These are phyloP conservation scores for Pseudohalonectria lignicola DNA, from an alignment of 2,329 filamentous ascomycete genomes.

Conservation along the genomic window DNA sequence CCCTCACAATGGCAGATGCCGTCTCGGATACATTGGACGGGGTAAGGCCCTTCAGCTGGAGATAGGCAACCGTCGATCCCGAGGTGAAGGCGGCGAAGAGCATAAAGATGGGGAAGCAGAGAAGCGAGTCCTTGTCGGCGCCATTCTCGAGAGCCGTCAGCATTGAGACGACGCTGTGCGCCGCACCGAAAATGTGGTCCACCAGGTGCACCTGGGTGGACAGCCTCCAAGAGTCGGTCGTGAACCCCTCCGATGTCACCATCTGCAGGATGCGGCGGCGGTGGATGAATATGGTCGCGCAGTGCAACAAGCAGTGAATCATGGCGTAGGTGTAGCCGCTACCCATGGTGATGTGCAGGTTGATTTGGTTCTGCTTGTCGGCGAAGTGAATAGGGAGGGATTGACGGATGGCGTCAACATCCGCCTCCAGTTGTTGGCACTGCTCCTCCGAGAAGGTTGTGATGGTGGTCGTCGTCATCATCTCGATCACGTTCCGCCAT, in stretches of 20 bases:
- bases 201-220: slow-evolving; percentile 37
- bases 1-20: slow-evolving; percentile 43
- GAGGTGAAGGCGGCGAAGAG: slow-evolving; percentile 51
- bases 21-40: slow-evolving; percentile 45
- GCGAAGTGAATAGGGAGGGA: slow-evolving; percentile 47
- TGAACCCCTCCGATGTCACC: slow-evolving; percentile 40
- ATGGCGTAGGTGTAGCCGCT: slow-evolving; percentile 52
- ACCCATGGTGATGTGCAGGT: slow-evolving; percentile 53
- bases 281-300: slow-evolving; percentile 49
- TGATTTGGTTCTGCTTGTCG: slow-evolving; percentile 50
- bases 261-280: slow-evolving; percentile 47
- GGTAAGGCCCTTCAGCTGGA: slow-evolving; percentile 50
- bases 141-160: slow-evolving; percentile 43
- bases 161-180: slow-evolving; percentile 46
- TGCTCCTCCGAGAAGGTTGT: slow-evolving; percentile 42
- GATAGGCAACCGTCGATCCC: slow-evolving; percentile 48
- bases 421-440: slow-evolving; percentile 37
- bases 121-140: slow-evolving; percentile 44
- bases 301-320: slow-evolving; percentile 51
- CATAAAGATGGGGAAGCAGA: slow-evolving; percentile 55
- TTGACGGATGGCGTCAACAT: slow-evolving; percentile 43
- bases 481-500: slow-evolving; percentile 51
- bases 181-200: slow-evolving; percentile 46
- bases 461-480: slow-evolving; percentile 43
- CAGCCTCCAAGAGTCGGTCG: slow-evolving; percentile 38